A percentile compares a stretch with the other conserved stretches of the same genome.
Evolutionary conservation across 2,329 filamentous ascomycete species (phyloP).

Genomic region (Colletotrichum eleusines): DNA sequence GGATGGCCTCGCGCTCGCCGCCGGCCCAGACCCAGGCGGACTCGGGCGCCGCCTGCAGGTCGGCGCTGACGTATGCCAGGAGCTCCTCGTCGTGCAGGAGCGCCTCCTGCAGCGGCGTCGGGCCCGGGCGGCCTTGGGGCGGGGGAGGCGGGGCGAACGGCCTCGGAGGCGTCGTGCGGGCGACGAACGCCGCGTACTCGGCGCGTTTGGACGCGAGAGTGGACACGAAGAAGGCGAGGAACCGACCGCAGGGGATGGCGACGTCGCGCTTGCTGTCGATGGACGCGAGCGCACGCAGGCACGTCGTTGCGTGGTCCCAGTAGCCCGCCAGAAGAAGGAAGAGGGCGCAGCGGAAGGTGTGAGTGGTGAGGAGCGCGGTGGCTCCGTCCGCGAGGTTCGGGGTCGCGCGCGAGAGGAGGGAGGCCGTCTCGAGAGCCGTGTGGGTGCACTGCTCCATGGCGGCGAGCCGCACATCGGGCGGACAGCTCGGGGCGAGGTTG

Average conservation of each 20-base stretch:
- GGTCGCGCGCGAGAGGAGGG: constrained; percentile 76
- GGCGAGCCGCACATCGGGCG: constrained; percentile 72
- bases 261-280: constrained; percentile 80
- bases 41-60: constrained; percentile 84
- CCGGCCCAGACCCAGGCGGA: constrained; percentile 87
- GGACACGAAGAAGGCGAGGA: constrained; percentile 84
- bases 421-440: constrained; percentile 82
- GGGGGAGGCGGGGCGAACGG: constrained; percentile 47
- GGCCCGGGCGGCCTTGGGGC: constrained; percentile 43
- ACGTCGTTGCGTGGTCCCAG: constrained; percentile 77
- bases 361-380: constrained; percentile 81
- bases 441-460: constrained; percentile 83
- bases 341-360: constrained; percentile 88
- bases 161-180: constrained; percentile 51
- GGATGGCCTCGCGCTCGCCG: constrained; percentile 62
- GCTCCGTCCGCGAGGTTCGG: constrained; percentile 74
- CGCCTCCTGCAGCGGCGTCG: constrained; percentile 51
- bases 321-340: constrained; percentile 82
- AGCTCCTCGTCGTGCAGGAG: constrained; percentile 83
- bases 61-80: constrained; percentile 85
- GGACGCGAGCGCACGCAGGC: constrained; percentile 77
- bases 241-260: constrained; percentile 83
- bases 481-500: constrained; percentile 82
- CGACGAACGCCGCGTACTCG: constrained; percentile 56
- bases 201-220: constrained; percentile 68